Conservation (phyloP, 202 grass and related monocot genomes). For the Musa balbisiana region DNA sequence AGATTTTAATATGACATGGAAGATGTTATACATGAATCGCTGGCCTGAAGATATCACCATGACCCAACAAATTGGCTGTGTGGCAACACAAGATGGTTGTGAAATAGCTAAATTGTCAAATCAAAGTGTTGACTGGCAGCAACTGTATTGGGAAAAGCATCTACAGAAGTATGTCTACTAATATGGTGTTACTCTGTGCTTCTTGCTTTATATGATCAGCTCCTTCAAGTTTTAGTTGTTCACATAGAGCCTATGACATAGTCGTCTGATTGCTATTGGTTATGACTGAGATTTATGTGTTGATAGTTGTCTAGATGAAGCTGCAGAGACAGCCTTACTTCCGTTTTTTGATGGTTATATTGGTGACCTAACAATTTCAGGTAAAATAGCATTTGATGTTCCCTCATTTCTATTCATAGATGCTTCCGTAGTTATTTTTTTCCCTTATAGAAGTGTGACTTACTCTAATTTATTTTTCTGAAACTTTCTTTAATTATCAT, state of each 20-base stretch:
- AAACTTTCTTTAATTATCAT: too few relatives aligned
- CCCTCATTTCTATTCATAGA: neutral
- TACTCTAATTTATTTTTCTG: neutral
- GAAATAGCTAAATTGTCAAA: constrained; percentile 23
- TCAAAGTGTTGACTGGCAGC: constrained; percentile 49
- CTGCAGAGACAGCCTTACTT: constrained; percentile 62
- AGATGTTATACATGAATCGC: constrained; percentile 42
- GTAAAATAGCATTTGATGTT: constrained; percentile 22
- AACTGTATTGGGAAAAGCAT: constrained; percentile 78
- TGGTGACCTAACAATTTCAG: constrained; percentile 48
- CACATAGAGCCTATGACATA: neutral
- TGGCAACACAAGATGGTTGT: neutral
- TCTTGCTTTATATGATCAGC: neutral
- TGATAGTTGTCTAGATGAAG: constrained; percentile 65
- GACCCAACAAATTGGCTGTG: constrained; percentile 6
- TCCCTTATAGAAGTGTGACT: neutral
- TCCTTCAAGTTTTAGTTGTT: neutral
- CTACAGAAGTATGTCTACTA: constrained; percentile 46
- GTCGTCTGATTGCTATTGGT: neutral
- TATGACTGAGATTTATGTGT: neutral
- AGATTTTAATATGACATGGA: constrained; percentile 58
- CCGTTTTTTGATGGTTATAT: constrained; percentile 59
- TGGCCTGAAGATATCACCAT: constrained; percentile 39
- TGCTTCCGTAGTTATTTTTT: neutral
- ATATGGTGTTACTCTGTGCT: neutral